Evolutionary conservation across 2,329 filamentous ascomycete genomes (phyloP).

Genomic region (Nigrospora sphaerica): DNA sequence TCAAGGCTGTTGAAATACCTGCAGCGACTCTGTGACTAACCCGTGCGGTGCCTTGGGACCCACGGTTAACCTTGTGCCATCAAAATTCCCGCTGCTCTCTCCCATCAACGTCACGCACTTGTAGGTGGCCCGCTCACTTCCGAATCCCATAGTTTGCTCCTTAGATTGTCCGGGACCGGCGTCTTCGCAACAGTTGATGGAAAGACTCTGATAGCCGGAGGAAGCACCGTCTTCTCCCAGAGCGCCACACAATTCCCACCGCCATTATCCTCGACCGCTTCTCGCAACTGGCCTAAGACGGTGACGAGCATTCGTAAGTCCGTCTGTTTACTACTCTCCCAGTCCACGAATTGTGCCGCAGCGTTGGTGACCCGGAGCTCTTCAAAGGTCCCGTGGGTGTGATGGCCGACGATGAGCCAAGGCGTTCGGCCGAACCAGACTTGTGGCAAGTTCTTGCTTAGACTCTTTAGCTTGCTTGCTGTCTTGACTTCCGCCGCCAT

Average conservation of each 20-base stretch:
- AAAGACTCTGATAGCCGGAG: background rate
- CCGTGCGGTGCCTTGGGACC: too few relatives aligned
- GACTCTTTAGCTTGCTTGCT: background rate
- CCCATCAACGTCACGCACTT: too few relatives aligned
- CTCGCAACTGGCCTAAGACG: background rate
- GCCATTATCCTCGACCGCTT: background rate
- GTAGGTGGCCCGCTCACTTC: too few relatives aligned
- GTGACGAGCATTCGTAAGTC: background rate
- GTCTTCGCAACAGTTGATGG: background rate
- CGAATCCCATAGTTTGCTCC: background rate
- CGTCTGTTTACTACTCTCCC: background rate
- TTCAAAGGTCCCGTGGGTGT: background rate
- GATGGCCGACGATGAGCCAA: background rate
- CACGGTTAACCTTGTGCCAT: too few relatives aligned
- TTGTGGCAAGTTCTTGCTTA: background rate
- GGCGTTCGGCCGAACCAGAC: background rate
- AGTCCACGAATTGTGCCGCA: background rate
- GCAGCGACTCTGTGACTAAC: too few relatives aligned
- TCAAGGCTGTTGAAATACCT: too few relatives aligned
- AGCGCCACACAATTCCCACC: background rate
- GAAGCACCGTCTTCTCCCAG: background rate
- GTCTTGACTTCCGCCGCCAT: background rate
- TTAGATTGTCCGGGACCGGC: background rate
- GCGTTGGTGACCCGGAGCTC: background rate
- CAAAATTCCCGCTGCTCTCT: too few relatives aligned